Conservation (phyloP, 768 basidiomycete genomes). For the Suillus paluster region DNA sequence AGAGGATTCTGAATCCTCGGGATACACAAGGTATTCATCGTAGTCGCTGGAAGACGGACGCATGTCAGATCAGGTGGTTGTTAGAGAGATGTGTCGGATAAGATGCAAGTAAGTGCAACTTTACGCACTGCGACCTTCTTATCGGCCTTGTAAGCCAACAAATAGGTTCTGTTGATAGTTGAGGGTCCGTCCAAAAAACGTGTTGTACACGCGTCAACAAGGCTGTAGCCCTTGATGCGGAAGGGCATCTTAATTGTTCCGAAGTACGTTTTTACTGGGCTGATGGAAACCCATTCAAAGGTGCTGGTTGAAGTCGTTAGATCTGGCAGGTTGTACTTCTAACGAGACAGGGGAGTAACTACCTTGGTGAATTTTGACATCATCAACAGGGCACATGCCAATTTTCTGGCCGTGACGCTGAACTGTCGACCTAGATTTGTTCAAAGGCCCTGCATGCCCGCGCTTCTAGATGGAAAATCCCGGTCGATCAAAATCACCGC, state of each 20-base stretch:
- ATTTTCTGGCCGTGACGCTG: background rate
- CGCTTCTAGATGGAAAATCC: conserved; percentile 4
- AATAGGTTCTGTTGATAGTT: conserved; percentile 34
- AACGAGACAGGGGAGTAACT: background rate
- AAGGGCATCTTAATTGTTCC: conserved; percentile 24
- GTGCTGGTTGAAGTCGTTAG: conserved; percentile 10
- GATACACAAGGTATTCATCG: conserved; percentile 2
- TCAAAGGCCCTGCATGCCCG: background rate
- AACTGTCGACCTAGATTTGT: background rate
- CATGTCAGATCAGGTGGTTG: conserved; percentile 2
- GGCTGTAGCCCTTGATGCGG: conserved; percentile 35
- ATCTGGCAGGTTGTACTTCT: background rate
- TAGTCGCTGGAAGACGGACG: background rate
- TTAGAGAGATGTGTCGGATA: background rate
- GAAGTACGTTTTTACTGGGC: conserved; percentile 24
- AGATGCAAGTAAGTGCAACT: background rate
- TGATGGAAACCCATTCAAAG: conserved; percentile 20
- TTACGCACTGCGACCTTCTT: conserved; percentile 32
- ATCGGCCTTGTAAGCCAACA: conserved; percentile 25
- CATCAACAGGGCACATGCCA: background rate
- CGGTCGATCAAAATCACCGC: conserved; percentile 1
- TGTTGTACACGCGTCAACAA: conserved; percentile 36
- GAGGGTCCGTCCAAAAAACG: conserved; percentile 42
- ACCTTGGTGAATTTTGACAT: background rate
- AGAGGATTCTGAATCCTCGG: background rate